A percentile compares a stretch with the other conserved stretches of the same genome.
Conservation (phyloP, 306 rosid genomes). For the Betula pendula region DNA sequence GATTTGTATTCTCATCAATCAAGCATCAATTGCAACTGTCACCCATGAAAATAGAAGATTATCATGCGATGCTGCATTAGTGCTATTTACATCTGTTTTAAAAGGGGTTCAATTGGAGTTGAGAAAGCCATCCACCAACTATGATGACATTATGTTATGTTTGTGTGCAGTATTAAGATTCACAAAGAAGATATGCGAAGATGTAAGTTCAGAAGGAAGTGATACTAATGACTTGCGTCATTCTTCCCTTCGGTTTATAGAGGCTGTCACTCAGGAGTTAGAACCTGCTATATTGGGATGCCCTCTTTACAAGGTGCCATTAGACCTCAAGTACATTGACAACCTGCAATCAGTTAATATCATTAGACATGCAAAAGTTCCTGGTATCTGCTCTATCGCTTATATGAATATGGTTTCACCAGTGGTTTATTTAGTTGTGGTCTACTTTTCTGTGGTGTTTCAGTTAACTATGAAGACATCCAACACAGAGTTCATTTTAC, state of each 20-base stretch:
- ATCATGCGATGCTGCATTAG: conserved; percentile 50
- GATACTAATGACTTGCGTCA: conserved; percentile 42
- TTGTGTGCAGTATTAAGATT: conserved; percentile 43
- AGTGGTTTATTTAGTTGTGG: conserved; percentile 55
- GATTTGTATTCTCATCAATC: conserved; percentile 50
- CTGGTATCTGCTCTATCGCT: conserved; percentile 34
- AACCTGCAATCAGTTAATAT: conserved; percentile 38
- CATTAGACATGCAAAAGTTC: conserved; percentile 38
- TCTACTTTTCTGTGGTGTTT: conserved; percentile 55
- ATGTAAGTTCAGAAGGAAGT: conserved; percentile 38
- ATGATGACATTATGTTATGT: conserved; percentile 57
- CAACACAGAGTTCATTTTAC: conserved; percentile 31
- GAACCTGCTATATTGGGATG: conserved; percentile 67
- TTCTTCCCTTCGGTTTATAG: conserved; percentile 47
- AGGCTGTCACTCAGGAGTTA: conserved; percentile 59
- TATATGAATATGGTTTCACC: conserved; percentile 87
- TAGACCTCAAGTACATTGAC: conserved; percentile 55
- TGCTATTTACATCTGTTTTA: conserved; percentile 58
- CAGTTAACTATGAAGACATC: conserved; percentile 37
- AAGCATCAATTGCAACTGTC: conserved; percentile 48
- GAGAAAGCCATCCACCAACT: conserved; percentile 48
- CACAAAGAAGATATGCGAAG: conserved; percentile 49
- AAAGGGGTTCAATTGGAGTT: conserved; percentile 67
- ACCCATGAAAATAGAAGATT: conserved; percentile 45
- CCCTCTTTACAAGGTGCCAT: conserved; percentile 69